Evolutionary conservation across 2,329 filamentous ascomycete genomes (phyloP), one percentile per base, ranked within the genome.

Genomic region (Aspergillus brunneoviolaceus): DNA sequence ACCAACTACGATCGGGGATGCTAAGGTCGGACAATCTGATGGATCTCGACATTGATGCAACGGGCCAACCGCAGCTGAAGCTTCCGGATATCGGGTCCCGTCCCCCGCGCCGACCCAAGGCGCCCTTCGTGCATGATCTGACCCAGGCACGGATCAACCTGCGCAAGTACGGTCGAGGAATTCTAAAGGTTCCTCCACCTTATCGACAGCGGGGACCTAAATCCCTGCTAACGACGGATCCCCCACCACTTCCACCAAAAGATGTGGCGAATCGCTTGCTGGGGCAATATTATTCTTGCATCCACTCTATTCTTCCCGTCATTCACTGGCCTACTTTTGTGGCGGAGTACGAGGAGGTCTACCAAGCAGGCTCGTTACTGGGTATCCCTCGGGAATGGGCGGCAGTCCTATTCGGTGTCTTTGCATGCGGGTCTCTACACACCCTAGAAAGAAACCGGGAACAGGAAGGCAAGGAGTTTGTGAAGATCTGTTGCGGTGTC

Each of bases 281-380:
- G 33, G 83, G 85, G 35, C 84, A 89, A 42, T 99, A 96, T 74
- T 89, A 90, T 67, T 81, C 84, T 45, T 89, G 89, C 6, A 82
- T 91, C 25, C 94, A 98, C 72, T 84, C 87, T 33, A 88, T 91
- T 74, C 89, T 93, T 66, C 95, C 95, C 0, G 87, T 96, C 49
- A 70, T 98, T 10, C 91, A 98, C 74, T 96, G 93, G 90, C 90
- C 91, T 2, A 89, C 85, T 0, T 96, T 98, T 69, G 82, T 89
- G 68, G 82, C 85, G 51, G 85, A 89, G 55, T 89, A 94, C 62
- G 91, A 96, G 59, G 83, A 86, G 9, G 81, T 96, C 6, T 96
- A 96, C 75, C 84, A 85, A 58, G 78, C 80, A 48, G 85, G 86
- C 4, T 84, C 84, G 49, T 80, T 89, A 19, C 80, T 84, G 31